Evolutionary conservation across 140 eudicot species (phyloP).

Genomic region (Cichorium intybus): DNA sequence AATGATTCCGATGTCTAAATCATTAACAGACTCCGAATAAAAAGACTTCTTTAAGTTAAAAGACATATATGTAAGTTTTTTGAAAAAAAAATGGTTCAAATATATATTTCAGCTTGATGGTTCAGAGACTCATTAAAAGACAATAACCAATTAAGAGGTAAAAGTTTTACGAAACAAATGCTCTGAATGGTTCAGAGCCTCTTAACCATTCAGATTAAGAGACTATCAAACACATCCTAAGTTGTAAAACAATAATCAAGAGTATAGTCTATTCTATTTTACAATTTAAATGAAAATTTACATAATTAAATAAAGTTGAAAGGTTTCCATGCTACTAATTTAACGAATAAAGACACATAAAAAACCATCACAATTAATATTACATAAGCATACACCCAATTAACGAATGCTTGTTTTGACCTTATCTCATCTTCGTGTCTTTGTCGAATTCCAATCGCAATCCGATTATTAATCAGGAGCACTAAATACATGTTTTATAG

Average conservation of each 20-base stretch:
- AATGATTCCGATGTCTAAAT: too few species aligned
- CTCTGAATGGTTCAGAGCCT: too few species aligned
- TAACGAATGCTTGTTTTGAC: slow-evolving; percentile 20
- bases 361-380: background rate
- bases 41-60: too few species aligned
- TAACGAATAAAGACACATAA: background rate
- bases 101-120: too few species aligned
- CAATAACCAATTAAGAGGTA: too few species aligned
- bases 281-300: background rate
- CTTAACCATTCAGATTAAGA: too few species aligned
- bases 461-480: background rate
- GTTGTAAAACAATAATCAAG: background rate
- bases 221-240: too few species aligned
- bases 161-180: too few species aligned
- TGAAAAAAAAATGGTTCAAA: too few species aligned
- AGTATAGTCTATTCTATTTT: background rate
- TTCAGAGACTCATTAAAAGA: too few species aligned
- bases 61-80: too few species aligned
- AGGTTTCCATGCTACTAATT: background rate
- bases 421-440: slow-evolving; percentile 13
- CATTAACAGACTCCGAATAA: too few species aligned
- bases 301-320: background rate
- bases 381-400: background rate
- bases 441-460: background rate
- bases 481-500: slow-evolving; percentile 1